Base-by-base conservation (phyloP, 139 green algal species). In the Gonium pectorale region DNA sequence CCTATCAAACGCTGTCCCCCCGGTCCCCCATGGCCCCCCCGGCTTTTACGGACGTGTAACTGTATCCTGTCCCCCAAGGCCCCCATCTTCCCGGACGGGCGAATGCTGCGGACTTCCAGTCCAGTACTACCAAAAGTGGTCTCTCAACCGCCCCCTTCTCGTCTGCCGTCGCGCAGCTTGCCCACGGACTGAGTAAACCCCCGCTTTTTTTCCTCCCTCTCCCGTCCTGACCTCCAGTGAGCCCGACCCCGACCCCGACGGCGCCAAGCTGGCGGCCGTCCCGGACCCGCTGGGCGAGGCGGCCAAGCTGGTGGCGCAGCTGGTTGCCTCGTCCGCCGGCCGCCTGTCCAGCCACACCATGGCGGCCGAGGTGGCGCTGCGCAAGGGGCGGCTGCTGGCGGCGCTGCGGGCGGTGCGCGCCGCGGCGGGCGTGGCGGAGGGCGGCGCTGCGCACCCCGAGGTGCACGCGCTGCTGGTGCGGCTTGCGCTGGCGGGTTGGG, bases 241-340 rank as follows among this genome's bases (percentile, higher is more conserved):
- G 59, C 84, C 90, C 66, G 97, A 99, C 81, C 85, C 91, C 11
- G 97, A 99, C 79, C 96, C 97, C 0, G 88, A 97, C 41, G 97
- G 96, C 43, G 90, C 86, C 52, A 89, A 96, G 92, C 90, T 99
- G 51, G 90, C 93, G 0, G 85, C 89, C 37, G 92, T 88, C 2
- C 67, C 91, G 5, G 92, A 98, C 67, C 97, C 97, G 0, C 86
- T 99, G 59, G 94, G 40, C 2, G 96, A 99, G 86, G 97, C 97
- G 1, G 84, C 86, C 54, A 98, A 97, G 91, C 92, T 98, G 67
- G 89, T 99, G 74, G 83, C 83, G 60, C 83, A 89, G 73, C 92
- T 99, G 72, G 90, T 89, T 67, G 59, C 38, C 46, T 44, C 29
- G 84, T 86, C 52, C 38, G 81, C 29, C 69, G 41, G 33, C 22